Evolutionary conservation across 371 early-diverging fungal genomes (phyloP).

Genomic region (Mortierella sp.): DNA sequence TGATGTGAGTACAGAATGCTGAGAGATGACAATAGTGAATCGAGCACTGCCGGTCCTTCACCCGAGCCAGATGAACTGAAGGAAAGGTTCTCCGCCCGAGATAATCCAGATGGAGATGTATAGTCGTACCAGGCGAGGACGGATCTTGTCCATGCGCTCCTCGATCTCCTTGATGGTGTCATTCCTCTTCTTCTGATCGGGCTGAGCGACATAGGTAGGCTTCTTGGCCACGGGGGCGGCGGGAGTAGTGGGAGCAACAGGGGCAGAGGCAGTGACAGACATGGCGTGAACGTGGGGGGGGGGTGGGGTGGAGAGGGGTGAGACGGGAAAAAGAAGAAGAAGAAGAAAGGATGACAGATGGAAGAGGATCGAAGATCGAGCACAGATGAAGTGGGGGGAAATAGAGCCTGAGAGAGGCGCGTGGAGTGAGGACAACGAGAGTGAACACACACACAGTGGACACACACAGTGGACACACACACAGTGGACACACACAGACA

Average conservation of each 20-base stretch:
- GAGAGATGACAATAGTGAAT: too few relatives aligned
- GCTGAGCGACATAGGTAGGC: background rate
- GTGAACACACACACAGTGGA: too few relatives aligned
- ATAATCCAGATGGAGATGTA: background rate
- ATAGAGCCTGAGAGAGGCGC: background rate
- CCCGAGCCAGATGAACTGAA: background rate
- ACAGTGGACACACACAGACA: background rate
- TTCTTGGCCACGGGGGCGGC: background rate
- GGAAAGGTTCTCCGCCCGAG: background rate
- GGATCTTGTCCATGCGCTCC: conserved; percentile 12
- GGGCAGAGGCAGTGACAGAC: conserved; percentile 4
- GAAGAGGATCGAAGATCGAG: conserved; percentile 2
- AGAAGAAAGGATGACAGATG: background rate
- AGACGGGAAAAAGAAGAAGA: background rate
- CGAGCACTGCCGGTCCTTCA: too few relatives aligned
- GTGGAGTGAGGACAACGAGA: too few relatives aligned
- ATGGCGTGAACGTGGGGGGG: background rate
- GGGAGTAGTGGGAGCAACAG: too few relatives aligned
- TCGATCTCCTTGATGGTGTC: conserved; percentile 13
- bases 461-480: too few relatives aligned
- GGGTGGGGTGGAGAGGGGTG: background rate
- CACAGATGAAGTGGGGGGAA: background rate
- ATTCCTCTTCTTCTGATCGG: conserved; percentile 1
- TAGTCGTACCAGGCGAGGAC: conserved; percentile 11
- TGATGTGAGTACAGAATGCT: background rate